phyloP scores from a whole-genome alignment of 2,329 filamentous ascomycete species.

The Botryotinia globosa region DNA sequence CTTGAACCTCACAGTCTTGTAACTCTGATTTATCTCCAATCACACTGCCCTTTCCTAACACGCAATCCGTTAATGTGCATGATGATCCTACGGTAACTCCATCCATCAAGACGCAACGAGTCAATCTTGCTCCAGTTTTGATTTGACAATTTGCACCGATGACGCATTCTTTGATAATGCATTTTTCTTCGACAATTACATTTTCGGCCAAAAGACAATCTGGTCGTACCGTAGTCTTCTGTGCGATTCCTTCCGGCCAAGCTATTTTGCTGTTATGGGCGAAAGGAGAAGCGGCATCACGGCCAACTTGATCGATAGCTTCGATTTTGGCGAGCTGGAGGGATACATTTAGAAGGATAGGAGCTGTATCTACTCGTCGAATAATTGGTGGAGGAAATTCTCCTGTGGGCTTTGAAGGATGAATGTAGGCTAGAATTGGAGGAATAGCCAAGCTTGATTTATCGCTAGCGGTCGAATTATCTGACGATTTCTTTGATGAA shows the following conservation, averaged over 20 bases:
- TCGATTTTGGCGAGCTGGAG: constrained; percentile 82
- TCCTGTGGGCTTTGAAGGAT: constrained; percentile 50
- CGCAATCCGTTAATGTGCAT: constrained; percentile 81
- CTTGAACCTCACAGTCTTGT: constrained; percentile 88
- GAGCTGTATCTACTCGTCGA: constrained; percentile 82
- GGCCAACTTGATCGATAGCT: constrained; percentile 62
- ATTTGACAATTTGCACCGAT: constrained; percentile 87
- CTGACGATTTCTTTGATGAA: not conserved
- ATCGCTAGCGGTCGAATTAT: not conserved
- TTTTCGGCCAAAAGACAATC: constrained; percentile 87
- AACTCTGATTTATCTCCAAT: constrained; percentile 80
- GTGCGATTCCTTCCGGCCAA: constrained; percentile 77
- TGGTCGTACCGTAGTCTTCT: constrained; percentile 73
- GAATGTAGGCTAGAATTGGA: constrained; percentile 78
- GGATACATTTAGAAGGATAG: constrained; percentile 76
- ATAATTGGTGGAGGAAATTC: constrained; percentile 59
- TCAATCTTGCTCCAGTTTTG: constrained; percentile 77
- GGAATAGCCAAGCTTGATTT: constrained; percentile 53
- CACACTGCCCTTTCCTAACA: constrained; percentile 75
- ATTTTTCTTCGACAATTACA: constrained; percentile 83
- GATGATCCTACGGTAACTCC: constrained; percentile 80
- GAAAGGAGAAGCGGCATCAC: constrained; percentile 63
- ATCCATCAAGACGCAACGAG: constrained; percentile 91
- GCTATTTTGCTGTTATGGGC: constrained; percentile 78
- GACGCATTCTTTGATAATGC: constrained; percentile 87